phyloP scores from a whole-genome alignment of 140 eudicot genomes.

The Bidens hawaiensis region DNA sequence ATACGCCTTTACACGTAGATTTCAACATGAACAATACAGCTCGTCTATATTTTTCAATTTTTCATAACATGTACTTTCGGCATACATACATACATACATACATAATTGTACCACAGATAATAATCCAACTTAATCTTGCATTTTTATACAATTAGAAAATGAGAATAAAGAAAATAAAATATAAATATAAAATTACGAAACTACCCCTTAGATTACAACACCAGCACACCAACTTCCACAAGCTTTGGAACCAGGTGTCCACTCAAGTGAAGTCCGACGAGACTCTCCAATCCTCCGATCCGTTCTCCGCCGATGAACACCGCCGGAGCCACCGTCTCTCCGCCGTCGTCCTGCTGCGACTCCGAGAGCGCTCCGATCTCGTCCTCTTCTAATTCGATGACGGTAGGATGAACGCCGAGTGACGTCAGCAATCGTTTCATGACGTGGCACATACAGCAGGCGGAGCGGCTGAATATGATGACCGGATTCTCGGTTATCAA shows the following conservation, averaged over 20 bases:
- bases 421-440: conserved; percentile 67
- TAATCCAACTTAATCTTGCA: conserved; percentile 17
- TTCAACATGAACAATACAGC: too few relatives aligned
- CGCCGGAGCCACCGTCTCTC: conserved; percentile 32
- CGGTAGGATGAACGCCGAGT: conserved; percentile 87
- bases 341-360: conserved; percentile 12
- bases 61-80: background rate
- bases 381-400: conserved; percentile 77
- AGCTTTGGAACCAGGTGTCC: conserved; percentile 78
- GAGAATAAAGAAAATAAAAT: background rate
- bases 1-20: too few relatives aligned
- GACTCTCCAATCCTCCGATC: conserved; percentile 78
- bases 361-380: conserved; percentile 66
- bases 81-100: too few relatives aligned
- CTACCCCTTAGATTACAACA: conserved; percentile 16
- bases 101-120: background rate
- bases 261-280: conserved; percentile 73
- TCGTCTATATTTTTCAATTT: too few relatives aligned
- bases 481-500: conserved; percentile 75
- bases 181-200: conserved; percentile 17
- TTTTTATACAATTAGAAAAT: conserved; percentile 24
- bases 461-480: conserved; percentile 71
- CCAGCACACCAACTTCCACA: conserved; percentile 66
- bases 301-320: conserved; percentile 73
- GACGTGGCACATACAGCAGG: conserved; percentile 99